phyloP scores from a whole-genome alignment of 345 rosid species.

The Eucalyptus pauciflora region DNA sequence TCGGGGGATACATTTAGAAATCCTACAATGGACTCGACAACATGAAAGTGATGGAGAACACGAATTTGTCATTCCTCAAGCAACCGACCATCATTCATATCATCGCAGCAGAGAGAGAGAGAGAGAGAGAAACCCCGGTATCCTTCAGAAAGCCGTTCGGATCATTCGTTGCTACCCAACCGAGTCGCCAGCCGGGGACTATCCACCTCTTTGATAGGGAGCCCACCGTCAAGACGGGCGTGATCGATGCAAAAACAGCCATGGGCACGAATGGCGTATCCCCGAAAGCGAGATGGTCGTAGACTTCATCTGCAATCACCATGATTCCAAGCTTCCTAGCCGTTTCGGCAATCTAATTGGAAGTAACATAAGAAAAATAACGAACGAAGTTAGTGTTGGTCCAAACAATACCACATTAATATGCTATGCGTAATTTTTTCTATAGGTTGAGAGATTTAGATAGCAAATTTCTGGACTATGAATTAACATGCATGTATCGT shows the following conservation, averaged over 20 bases:
- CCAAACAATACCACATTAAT: neutral
- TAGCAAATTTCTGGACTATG: neutral
- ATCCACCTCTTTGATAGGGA: conserved; percentile 69
- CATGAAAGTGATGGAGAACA: neutral
- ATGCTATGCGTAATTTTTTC: neutral
- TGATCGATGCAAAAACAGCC: conserved; percentile 46
- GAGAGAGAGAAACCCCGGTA: conserved; percentile 18
- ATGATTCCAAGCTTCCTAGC: conserved; percentile 53
- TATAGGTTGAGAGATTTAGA: neutral
- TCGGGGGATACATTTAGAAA: neutral
- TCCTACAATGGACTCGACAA: conserved; percentile 1
- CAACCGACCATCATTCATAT: neutral
- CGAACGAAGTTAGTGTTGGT: neutral
- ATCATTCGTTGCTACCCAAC: conserved; percentile 53
- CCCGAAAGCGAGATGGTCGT: conserved; percentile 40
- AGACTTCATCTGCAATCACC: conserved; percentile 66
- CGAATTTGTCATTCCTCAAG: neutral
- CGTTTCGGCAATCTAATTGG: conserved; percentile 33
- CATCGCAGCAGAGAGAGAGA: neutral
- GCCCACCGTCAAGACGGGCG: conserved; percentile 51
- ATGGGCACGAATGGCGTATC: conserved; percentile 44
- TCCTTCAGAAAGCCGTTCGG: conserved; percentile 32
- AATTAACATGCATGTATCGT: neutral
- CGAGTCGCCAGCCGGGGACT: conserved; percentile 71
- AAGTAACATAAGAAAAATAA: neutral